Conservation (phyloP, 2,329 filamentous ascomycete genomes). For the Trichoderma aggressivum region DNA sequence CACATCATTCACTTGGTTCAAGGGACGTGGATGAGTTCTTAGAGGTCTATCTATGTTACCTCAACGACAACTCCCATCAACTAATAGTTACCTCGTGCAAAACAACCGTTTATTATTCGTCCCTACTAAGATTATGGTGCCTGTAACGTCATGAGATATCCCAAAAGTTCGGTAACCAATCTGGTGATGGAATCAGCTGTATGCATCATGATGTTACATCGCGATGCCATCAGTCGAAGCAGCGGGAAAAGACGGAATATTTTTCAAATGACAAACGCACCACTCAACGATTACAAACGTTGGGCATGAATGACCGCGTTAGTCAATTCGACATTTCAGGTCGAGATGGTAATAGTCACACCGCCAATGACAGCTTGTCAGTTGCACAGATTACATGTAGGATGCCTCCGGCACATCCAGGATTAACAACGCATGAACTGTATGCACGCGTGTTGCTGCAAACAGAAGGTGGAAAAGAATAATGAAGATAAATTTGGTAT, state of each 20-base stretch:
- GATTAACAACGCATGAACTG: not conserved
- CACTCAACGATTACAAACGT: not conserved
- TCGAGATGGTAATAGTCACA: not conserved
- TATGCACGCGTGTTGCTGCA: not conserved
- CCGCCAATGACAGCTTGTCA: not conserved
- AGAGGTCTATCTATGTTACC: not conserved
- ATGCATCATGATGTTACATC: not conserved
- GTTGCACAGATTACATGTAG: not conserved
- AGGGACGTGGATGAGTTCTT: not conserved
- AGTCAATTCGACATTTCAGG: not conserved
- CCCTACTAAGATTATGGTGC: not conserved
- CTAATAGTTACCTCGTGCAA: not conserved
- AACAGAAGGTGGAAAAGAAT: not conserved
- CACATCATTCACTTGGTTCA: not conserved
- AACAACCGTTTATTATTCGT: not conserved
- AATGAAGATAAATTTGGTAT: not conserved
- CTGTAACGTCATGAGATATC: not conserved
- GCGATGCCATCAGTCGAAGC: not conserved
- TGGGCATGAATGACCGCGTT: not conserved
- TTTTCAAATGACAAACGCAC: not conserved
- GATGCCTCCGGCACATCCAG: not conserved
- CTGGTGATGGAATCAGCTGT: slow-evolving; percentile 8
- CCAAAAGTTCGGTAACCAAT: not conserved
- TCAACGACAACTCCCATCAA: not conserved
- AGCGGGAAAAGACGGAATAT: not conserved